Evolutionary conservation across 2,329 filamentous ascomycete genomes (phyloP), one percentile per base, ranked within the genome.

Genomic region (Tolypocladium ovalisporum): DNA sequence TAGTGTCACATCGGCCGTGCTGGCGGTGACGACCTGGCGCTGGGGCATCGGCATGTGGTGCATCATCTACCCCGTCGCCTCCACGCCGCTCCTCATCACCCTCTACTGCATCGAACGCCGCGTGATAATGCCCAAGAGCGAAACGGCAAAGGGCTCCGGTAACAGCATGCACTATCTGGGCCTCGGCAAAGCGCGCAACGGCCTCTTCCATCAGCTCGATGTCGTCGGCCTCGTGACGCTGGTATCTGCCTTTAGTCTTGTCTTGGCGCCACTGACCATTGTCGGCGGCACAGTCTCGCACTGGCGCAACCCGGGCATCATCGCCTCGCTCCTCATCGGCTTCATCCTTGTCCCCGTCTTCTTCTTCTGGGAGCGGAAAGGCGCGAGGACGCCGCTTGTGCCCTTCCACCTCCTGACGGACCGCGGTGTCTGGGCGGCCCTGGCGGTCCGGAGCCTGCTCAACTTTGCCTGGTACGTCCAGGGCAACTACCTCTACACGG

Each of bases 1-100:
- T 24, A 77, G 81, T 60, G 70, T 87, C 54, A 77, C 80, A 0
- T 65, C 68, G 0, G 74, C 79, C 0, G 79, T 85, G 0, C 64
- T 85, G 24, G 62, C 57, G 0, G 66, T 65, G 2, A 80, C 79
- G 0, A 77, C 73, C 1, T 87, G 84, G 84, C 70, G 76, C 58
- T 86, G 82, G 82, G 84, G 83, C 17, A 75, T 84, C 29, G 83
- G 82, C 61, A 86, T 86, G 82, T 86, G 80, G 75, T 76, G 75
- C 52, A 79, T 86, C 60, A 82, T 85, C 54, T 85, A 81, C 63
- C 79, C 83, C 1, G 71, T 81, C 9, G 79, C 77, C 57, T 75
- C 79, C 0, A 59, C 84, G 5, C 82, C 84, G 1, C 72, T 86
- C 0, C 69, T 86, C 22, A 61, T 72, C 0, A 75, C 76, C 0